Conservation (phyloP, 2,329 filamentous ascomycete species). For the Coleophoma cylindrospora region DNA sequence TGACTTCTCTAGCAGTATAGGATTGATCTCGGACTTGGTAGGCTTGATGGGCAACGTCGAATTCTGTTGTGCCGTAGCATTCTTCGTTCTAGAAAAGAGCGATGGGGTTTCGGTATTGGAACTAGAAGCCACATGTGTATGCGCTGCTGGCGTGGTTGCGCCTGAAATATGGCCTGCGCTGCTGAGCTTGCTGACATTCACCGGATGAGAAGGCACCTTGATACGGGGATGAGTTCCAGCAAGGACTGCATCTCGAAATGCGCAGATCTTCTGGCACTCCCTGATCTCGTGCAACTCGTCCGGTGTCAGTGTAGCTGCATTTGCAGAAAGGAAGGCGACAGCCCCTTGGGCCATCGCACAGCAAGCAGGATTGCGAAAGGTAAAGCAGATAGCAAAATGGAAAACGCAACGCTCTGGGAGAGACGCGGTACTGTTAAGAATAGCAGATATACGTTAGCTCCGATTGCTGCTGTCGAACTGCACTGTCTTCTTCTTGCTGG, state of each 20-base stretch:
- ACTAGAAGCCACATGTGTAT: slow-evolving; percentile 7
- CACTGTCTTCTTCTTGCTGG: no score
- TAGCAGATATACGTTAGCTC: no score
- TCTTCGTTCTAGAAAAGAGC: slow-evolving; percentile 17
- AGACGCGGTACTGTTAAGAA: no score
- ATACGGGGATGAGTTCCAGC: slow-evolving; percentile 67
- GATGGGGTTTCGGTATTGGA: slow-evolving; percentile 16
- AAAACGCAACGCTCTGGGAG: slow-evolving; percentile 1
- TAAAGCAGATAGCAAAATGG: slow-evolving; percentile 8
- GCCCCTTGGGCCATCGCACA: slow-evolving; percentile 29
- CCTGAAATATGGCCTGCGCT: slow-evolving; percentile 2
- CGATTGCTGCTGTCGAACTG: no score
- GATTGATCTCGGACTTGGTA: slow-evolving; percentile 66
- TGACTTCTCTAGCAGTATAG: slow-evolving; percentile 81
- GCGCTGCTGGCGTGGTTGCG: slow-evolving; percentile 5
- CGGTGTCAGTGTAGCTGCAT: slow-evolving; percentile 28
- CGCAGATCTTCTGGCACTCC: slow-evolving; percentile 77
- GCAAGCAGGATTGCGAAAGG: slow-evolving; percentile 8
- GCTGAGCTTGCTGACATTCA: slow-evolving; percentile 19
- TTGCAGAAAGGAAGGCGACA: slow-evolving; percentile 26
- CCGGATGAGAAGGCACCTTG: slow-evolving; percentile 44
- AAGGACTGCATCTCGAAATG: slow-evolving; percentile 74
- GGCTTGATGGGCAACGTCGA: slow-evolving; percentile 32
- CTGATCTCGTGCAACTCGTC: slow-evolving; percentile 52
- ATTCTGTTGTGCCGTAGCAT: slow-evolving; percentile 16